These are phyloP conservation scores for Uronychia setigera DNA, from an alignment of 73 alveolate genomes.

Conservation along the genomic window DNA sequence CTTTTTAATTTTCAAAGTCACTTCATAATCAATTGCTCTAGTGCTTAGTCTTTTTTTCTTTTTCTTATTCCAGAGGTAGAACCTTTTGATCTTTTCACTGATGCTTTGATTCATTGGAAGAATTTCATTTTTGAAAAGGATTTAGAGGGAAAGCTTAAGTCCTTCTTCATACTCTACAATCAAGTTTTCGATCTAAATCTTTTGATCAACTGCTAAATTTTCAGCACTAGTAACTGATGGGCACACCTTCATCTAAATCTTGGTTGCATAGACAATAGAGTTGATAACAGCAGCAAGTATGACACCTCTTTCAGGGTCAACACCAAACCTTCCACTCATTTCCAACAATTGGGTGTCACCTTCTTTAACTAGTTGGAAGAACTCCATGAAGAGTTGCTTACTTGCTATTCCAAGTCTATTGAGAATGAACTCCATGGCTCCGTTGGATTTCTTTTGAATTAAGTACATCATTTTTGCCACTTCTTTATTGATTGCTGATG, in stretches of 20 bases:
- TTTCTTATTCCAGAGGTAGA: no score
- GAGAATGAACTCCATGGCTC: not conserved
- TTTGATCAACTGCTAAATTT: not conserved
- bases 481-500: not conserved
- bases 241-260: not conserved
- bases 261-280: not conserved
- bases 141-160: not conserved
- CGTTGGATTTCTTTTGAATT: not conserved
- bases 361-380: not conserved
- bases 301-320: not conserved
- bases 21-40: no score
- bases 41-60: no score
- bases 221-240: not conserved
- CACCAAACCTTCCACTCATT: not conserved
- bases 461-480: not conserved
- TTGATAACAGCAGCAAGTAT: not conserved
- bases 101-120: no score
- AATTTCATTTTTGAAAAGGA: not conserved
- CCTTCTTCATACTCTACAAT: not conserved
- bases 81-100: no score
- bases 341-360: not conserved
- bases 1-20: no score
- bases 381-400: not conserved
- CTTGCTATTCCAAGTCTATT: not conserved
- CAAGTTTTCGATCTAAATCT: not conserved